Base-by-base conservation (phyloP, 2,329 filamentous ascomycete genomes). In the Aspergillus clavatus region DNA sequence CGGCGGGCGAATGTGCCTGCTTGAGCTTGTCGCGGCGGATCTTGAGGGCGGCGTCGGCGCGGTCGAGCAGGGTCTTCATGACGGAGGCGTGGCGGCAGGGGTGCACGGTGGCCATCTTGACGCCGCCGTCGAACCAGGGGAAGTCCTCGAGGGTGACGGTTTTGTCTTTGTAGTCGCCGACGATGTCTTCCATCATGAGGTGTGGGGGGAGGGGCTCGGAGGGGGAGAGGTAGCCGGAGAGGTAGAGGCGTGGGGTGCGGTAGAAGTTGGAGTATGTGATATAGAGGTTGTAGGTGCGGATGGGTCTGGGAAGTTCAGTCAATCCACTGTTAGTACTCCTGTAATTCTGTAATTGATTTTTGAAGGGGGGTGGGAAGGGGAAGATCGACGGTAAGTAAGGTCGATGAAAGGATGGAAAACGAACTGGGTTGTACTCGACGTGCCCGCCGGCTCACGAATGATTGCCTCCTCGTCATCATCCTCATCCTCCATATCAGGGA, bases 261-360 rank as follows among this genome's bases (percentile, higher is more conserved):
- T 97, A 98, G 75, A 95, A 96, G 28, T 90, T 87, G 4, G 90
- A 88, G 73, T 98, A 98, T 72, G 89, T 93, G 62, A 98, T 97
- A 77, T 98, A 98, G 55, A 98, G 84, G 36, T 87, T 95, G 70
- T 98, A 98, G n/a, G 88, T 95, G 56, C 93, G 86, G 41, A 87
- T 80, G 43, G 87, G 84, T 46, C 23, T 24, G 8, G 23, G 8
- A 24, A 24, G 8, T 4, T 24, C 23, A 24, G 23, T 8, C 23
- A n/a, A n/a, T n/a, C n/a, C n/a, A n/a, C 88, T 95, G 54, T 50
- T 57, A 27, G 3, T 14, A 7, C 7, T n/a, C n/a, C 26, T 40
- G 12, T 19, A n/a, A n/a, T n/a, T n/a, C n/a, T n/a, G n/a, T n/a
- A n/a, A n/a, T n/a, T n/a, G n/a, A n/a, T n/a, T 11, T 45, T 8